Evolutionary conservation across 1,284 basidiomycete species (phyloP).

Genomic region (Ustilago bromivora): DNA sequence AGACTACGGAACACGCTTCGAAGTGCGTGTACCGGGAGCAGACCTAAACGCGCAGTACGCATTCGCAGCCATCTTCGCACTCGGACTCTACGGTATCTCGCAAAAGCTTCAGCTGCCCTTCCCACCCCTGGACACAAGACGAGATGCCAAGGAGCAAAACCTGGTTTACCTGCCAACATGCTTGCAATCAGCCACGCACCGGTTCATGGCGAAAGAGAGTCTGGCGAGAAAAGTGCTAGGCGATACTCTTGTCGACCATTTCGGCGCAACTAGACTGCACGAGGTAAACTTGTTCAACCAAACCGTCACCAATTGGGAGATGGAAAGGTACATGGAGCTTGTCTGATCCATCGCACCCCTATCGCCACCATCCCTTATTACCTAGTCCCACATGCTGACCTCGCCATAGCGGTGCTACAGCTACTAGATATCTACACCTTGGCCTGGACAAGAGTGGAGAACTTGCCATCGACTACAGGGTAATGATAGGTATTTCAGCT

Average conservation of each 20-base stretch:
- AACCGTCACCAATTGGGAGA: slow-evolving; percentile 93
- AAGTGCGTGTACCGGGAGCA: slow-evolving; percentile 93
- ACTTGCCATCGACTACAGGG: too few relatives aligned
- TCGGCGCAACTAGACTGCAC: slow-evolving; percentile 88
- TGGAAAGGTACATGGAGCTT: slow-evolving; percentile 73
- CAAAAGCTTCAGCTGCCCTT: slow-evolving; percentile 79
- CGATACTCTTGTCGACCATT: slow-evolving; percentile 90
- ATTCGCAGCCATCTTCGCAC: slow-evolving; percentile 84
- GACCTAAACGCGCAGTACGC: slow-evolving; percentile 94
- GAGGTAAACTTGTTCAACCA: slow-evolving; percentile 87
- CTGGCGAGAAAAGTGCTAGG: slow-evolving; percentile 88
- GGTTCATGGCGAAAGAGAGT: slow-evolving; percentile 82
- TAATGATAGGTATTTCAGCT: too few relatives aligned
- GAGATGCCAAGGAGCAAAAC: slow-evolving; percentile 45
- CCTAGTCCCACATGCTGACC: too few relatives aligned
- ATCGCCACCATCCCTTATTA: too few relatives aligned
- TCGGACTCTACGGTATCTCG: slow-evolving; percentile 88
- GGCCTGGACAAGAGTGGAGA: too few relatives aligned
- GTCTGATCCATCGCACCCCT: slow-evolving; percentile 11
- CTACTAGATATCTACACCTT: too few relatives aligned
- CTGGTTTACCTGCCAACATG: slow-evolving; percentile 74
- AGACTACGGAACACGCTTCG: slow-evolving; percentile 83
- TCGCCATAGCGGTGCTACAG: too few relatives aligned
- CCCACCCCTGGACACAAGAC: slow-evolving; percentile 75
- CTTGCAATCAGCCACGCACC: slow-evolving; percentile 81